Conservation (phyloP, 208 protist genomes). For the Sergeia podlipaevii region DNA sequence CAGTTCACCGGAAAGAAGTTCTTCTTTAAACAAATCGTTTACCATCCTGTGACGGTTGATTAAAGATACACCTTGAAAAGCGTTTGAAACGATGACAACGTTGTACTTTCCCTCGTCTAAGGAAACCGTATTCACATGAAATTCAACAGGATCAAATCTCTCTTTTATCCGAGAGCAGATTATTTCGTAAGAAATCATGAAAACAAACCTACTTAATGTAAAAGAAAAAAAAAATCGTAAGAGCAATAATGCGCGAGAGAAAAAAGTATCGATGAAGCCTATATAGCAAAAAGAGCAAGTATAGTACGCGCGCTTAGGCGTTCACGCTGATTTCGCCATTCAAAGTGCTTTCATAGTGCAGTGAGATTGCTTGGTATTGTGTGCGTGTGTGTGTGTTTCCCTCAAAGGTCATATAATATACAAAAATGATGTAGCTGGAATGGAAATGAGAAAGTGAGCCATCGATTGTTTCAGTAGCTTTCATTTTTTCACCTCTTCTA, state of each 20-base stretch:
- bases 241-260: background rate
- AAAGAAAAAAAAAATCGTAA: constrained; percentile 5
- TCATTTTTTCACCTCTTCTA: background rate
- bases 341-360: constrained; percentile 4
- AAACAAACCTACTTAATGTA: constrained; percentile 9
- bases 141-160: constrained; percentile 23
- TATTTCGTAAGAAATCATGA: constrained; percentile 5
- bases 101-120: constrained; percentile 59
- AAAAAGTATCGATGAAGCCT: no score
- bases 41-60: constrained; percentile 70
- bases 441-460: no score
- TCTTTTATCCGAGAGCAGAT: constrained; percentile 36
- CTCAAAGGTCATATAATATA: background rate
- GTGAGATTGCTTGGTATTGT: background rate
- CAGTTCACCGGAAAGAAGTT: constrained; percentile 61
- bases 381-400: background rate
- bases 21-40: constrained; percentile 66
- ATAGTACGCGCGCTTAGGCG: no score
- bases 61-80: constrained; percentile 48
- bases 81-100: constrained; percentile 42
- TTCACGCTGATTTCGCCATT: no score
- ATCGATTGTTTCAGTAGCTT: no score
- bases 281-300: constrained; percentile 1
- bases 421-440: background rate
- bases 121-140: constrained; percentile 46